phyloP scores from a whole-genome alignment of 225 moss, liverwort and hornwort species.

The Thuidium tamariscinum region DNA sequence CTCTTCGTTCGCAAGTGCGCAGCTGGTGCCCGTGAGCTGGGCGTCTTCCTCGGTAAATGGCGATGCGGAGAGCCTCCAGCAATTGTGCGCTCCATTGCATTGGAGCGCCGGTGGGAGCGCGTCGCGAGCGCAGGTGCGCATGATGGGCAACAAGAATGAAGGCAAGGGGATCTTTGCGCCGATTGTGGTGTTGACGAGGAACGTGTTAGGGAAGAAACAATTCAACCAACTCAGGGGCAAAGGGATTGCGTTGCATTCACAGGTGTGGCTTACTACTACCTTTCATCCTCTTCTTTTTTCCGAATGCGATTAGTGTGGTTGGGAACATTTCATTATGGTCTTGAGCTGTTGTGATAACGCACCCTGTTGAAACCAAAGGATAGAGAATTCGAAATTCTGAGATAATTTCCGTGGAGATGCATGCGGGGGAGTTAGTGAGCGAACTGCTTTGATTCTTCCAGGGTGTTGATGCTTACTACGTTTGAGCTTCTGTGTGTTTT shows the following conservation, averaged over 20 bases:
- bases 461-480: not conserved
- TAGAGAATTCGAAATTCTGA: not conserved
- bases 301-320: not conserved
- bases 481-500: not conserved
- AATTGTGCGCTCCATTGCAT: not conserved
- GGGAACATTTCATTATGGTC: not conserved
- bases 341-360: not conserved
- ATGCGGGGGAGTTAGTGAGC: not conserved
- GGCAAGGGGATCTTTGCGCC: slow-evolving; percentile 73
- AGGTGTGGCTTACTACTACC: slow-evolving; percentile 17
- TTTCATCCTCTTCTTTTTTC: not conserved
- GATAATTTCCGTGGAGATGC: too few species aligned
- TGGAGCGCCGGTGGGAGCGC: not conserved
- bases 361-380: not conserved
- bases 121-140: slow-evolving; percentile 38
- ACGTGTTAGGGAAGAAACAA: slow-evolving; percentile 52
- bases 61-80: not conserved
- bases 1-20: not conserved
- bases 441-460: not conserved
- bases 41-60: slow-evolving; percentile 15
- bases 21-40: slow-evolving; percentile 8
- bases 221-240: slow-evolving; percentile 91
- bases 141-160: slow-evolving; percentile 51
- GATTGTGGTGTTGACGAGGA: slow-evolving; percentile 46
- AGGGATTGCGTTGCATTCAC: slow-evolving; percentile 90